Base-by-base conservation (phyloP, 2,329 filamentous ascomycete genomes). In the Tolypocladium tundrense region DNA sequence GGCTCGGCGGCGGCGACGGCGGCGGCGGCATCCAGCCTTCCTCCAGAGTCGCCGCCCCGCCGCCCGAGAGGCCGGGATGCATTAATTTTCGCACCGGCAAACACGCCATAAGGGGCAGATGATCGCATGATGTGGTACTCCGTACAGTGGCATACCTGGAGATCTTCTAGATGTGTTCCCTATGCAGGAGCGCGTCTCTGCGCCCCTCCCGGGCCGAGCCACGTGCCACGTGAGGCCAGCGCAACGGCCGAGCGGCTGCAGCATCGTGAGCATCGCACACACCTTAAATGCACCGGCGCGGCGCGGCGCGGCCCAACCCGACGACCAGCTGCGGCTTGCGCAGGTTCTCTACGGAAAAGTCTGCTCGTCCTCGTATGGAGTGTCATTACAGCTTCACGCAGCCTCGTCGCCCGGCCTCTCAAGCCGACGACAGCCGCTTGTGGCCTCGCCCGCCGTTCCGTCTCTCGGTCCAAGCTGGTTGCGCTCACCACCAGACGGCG, bases 401-500 rank as follows among this genome's bases (percentile, higher is more conserved):
- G 31, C 31, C 19, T 37, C 10, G 31, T 37, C 31, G 48, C 3
- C 48, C n/a, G 16, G 31, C 31, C 35, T 13, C 48, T 52, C 48
- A 21, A 56, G 55, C 45, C 55, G 54, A 56, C 24, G 27, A 19
- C 48, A 51, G n/a, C 54, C 54, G 54, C 37, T n/a, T 31, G 54
- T 43, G 35, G 42, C 31, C 31, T 39, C 41, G n/a, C 27, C 27
- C 43, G 31, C 13, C 3, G 45, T n/a, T n/a, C 35, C 53, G 10
- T 43, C 53, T 54, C 37, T 43, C 53, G 40, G 39, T 7, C 27
- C 21, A 21, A 21, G 16, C n/a, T 50, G 7, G 10, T 31, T 35
- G 16, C 53, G 16, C 53, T 13, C 24, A 2, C 24, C 37, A 8
- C 37, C 16, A 6, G 57, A 43, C 24, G 53, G 61, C 57, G 56